Evolutionary conservation across 176 grass and related monocot genomes (phyloP).

Genomic region (Stipa capillata): DNA sequence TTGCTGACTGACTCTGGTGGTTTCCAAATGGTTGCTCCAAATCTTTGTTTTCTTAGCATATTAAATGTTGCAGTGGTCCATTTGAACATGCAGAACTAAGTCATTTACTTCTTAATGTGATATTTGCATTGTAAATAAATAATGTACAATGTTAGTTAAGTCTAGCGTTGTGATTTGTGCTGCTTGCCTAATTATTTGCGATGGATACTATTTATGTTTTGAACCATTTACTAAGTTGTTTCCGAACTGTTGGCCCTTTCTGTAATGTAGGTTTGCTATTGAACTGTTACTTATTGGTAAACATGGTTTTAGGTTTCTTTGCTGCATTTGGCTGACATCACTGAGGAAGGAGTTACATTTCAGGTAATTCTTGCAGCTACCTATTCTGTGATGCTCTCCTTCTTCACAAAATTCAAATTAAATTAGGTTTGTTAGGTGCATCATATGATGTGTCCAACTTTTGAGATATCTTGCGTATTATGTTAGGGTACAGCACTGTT

Average conservation of each 20-base stretch:
- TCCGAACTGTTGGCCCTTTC: too few relatives aligned
- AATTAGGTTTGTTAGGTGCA: background rate
- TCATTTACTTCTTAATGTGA: background rate
- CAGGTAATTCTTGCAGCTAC: constrained; percentile 49
- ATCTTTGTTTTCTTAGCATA: constrained; percentile 18
- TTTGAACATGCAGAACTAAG: constrained; percentile 19
- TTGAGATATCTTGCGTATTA: background rate
- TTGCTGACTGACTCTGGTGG: constrained; percentile 94
- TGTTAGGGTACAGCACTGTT: background rate
- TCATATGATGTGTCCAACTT: background rate
- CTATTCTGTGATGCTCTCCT: background rate
- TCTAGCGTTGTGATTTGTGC: background rate
- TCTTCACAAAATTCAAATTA: background rate
- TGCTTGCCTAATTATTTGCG: background rate
- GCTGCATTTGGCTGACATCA: constrained; percentile 98
- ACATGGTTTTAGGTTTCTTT: constrained; percentile 69
- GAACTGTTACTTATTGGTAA: constrained; percentile 9
- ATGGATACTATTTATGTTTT: background rate
- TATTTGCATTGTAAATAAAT: background rate
- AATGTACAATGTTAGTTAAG: background rate
- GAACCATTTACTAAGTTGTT: too few relatives aligned
- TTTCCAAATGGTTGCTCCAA: constrained; percentile 91
- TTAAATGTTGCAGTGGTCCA: background rate
- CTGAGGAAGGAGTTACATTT: constrained; percentile 95
- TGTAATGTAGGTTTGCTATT: background rate